Evolutionary conservation across 768 basidiomycete genomes (phyloP), one percentile per base, ranked within the genome.

Genomic region (Boletus rex-veris): DNA sequence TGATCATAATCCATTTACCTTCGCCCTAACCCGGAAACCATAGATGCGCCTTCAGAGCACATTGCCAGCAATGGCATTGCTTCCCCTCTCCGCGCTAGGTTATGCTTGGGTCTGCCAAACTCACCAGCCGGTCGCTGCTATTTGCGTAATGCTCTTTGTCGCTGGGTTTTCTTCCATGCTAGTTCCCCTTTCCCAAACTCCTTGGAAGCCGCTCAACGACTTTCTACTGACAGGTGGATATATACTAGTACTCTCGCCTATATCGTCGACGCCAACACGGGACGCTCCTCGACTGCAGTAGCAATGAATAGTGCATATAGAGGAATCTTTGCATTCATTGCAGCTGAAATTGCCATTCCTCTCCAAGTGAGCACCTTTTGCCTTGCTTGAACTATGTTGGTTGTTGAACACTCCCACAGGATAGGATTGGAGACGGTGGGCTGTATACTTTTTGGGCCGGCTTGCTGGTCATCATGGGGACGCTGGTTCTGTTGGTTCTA

Each of bases 221-320:
- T 49, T 41, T 38, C 30, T 28, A 7, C 18, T 5, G 14, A 39
- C 46, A 82, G 80, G 54, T 76, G 76, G 69, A 80, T 83, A 48
- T 88, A 85, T 64, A 73, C 81, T 3, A 84, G 81, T 37, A 85
- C 86, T 1, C 75, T 96, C 19, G 87, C 92, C 0, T 95, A 92
- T 64, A 80, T 94, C 40, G 90, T 94, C 16, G 93, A 96, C 62
- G 83, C 90, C 7, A 95, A 95, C 64, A 73, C 75, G 7, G 93
- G 93, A 7, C 80, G 88, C 9, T 90, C 90, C 1, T 87, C 90
- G 1, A 82, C 82, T 3, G 90, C 88, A 0, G 81, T 83, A 9
- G 90, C 92, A 1, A 71, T 76, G 40, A 95, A 95, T 65, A 88
- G 86, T 49, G 79, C 78, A 36, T 88, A 86, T 65, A 80, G 92